Base-by-base conservation (phyloP, 2,329 filamentous ascomycete genomes). In the Aspergillus sp. region DNA sequence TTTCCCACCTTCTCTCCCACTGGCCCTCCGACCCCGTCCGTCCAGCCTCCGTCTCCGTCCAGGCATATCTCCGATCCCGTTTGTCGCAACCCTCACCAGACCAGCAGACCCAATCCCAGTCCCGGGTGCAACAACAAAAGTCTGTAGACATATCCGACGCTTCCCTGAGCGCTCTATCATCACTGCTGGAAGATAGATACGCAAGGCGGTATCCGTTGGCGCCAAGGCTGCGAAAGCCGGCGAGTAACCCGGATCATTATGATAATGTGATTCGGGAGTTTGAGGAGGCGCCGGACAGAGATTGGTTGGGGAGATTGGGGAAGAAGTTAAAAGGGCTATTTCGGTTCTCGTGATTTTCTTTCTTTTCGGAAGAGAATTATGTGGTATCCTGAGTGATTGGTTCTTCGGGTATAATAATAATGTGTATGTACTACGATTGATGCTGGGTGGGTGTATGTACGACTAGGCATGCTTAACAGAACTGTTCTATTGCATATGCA, bases 111-210 rank as follows among this genome's bases (percentile, higher is more conserved):
- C 30, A 48, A 26, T 29, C 30, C 6, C 19, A 42, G 42, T 19
- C 47, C 5, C 33, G 50, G 4, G 49, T 48, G 40, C 47, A 54
- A 40, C 47, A 53, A 46, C 41, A 52, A 35, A 51, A 53, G 47
- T 53, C 63, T 45, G 41, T 52, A 36, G 52, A 52, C 47, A 54
- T 64, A 45, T 59, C 63, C 46, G 55, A 67, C 58, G 50, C 64
- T n/a, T 67, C 64, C 26, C 57, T 80, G 45, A 82, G 81, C 54
- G 79, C 78, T 4, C 71, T 83, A 1, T 80, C 78, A 51, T 73
- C 76, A 2, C 65, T 83, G n/a, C 66, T 83, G 2, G 78, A 81
- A 53, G 73, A 83, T 57, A 66, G 76, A 42, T 82, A 80, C 55
- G 67, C 63, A 41, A 76, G 73, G 34, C 57, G 71, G 56, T 78